Base-by-base conservation (phyloP, 805 yeast species). In the Tetrapisispora nanseiensis region DNA sequence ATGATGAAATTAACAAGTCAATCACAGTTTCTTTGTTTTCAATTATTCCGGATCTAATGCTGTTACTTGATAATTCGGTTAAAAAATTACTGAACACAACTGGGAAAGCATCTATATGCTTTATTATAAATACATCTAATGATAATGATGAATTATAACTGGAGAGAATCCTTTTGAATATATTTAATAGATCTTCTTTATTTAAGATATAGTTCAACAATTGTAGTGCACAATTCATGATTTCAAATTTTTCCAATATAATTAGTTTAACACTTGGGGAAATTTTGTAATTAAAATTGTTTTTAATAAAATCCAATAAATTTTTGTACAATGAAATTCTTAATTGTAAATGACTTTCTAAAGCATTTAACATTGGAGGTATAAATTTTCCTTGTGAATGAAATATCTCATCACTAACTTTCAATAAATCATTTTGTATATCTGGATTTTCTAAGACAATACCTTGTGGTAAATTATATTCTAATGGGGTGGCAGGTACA, bases 341-440 rank as follows among this genome's bases (percentile, higher is more conserved):
- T 41, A 71, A 59, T 4, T 58, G 61, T 29, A 85, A 64, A 44
- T 76, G 80, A 15, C 70, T 73, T 8, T 63, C 67, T 10, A 78
- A 51, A 2, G 80, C 69, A 1, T 78, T 70, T 10, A 72, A 61
- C 33, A 70, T 61, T 3, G 74, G 67, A 3, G 86, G 79, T 16
- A 81, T 63, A 49, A 78, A 80, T 6, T 67, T 61, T 0, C 85
- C 77, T 1, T 65, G 63, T 4, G 86, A 76, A 16, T 62, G 54
- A 24, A 82, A 54, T 9, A 89, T 71, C 46, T 82, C 89, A 12
- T 66, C 53, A 2, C 75, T 63, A 3, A 84, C 72, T 6, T 62
- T 52, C 2, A 59, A 46, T 3, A 82, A 58, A n/a, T 89, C 79
- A 2, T 49, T 46, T 46, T 74, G 78, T 18, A 79, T 59, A 26